Percentiles rank a stretch among this genome's conserved stretches.
Evolutionary conservation across 2,329 filamentous ascomycete genomes (phyloP).

Genomic region (Huntiella moniliformis): DNA sequence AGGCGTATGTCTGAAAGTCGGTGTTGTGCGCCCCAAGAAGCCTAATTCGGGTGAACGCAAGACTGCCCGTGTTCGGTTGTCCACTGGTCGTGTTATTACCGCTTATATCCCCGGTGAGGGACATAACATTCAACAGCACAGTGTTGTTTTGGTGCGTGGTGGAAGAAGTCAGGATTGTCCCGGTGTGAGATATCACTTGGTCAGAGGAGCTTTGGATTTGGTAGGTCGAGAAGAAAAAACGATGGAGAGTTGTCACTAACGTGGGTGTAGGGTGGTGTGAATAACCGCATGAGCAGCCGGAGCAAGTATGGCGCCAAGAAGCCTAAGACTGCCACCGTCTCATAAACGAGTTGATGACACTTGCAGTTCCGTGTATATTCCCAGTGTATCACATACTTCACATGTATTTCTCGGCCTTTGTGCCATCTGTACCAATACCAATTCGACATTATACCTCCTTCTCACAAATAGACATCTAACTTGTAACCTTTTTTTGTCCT

Average conservation of each 20-base stretch:
- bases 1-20: slow-evolving; percentile 88
- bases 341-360: slow-evolving; percentile 16
- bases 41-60: slow-evolving; percentile 96
- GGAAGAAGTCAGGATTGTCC: slow-evolving; percentile 93
- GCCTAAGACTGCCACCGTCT: slow-evolving; percentile 60
- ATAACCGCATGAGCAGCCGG: slow-evolving; percentile 61
- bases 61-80: slow-evolving; percentile 77
- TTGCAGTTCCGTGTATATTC: too few relatives aligned
- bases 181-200: slow-evolving; percentile 88
- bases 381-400: too few relatives aligned
- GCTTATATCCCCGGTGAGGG: slow-evolving; percentile 95
- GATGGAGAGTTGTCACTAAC: neutral
- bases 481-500: neutral
- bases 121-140: slow-evolving; percentile 98
- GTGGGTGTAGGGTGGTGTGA: slow-evolving; percentile 59
- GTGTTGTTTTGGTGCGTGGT: slow-evolving; percentile 86
- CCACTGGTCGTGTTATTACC: slow-evolving; percentile 69
- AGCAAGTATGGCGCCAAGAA: slow-evolving; percentile 99
- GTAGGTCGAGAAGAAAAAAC: slow-evolving; percentile 32
- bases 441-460: too few relatives aligned
- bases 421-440: too few relatives aligned
- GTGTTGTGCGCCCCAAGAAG: slow-evolving; percentile 91
- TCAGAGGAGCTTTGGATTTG: slow-evolving; percentile 81
- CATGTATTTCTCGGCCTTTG: too few relatives aligned
- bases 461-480: too few relatives aligned